Conservation (phyloP, 257 asterid species). For the Solanum chaucha region DNA sequence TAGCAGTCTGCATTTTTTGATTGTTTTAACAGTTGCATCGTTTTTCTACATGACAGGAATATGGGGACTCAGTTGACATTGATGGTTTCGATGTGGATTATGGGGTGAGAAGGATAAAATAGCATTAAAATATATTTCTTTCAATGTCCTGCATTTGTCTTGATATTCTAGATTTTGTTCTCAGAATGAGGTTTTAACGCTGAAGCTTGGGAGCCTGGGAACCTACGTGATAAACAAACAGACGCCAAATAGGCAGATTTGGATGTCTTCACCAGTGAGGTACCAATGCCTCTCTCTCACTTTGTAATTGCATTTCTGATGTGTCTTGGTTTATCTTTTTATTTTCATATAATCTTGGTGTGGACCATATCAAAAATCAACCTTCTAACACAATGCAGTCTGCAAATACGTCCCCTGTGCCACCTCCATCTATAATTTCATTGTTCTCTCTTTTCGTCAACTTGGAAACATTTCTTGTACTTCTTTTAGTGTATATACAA, state of each 20-base stretch:
- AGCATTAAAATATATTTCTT: neutral
- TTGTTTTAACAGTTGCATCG: neutral
- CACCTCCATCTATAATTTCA: neutral
- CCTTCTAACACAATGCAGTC: neutral
- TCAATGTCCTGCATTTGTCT: neutral
- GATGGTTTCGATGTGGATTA: constrained; percentile 80
- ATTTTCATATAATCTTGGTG: neutral
- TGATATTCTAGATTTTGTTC: constrained; percentile 4
- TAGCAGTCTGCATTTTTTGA: neutral
- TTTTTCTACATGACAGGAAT: constrained; percentile 38
- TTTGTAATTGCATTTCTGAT: neutral
- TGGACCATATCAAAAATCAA: neutral
- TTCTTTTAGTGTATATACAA: neutral
- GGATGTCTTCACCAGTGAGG: constrained; percentile 99
- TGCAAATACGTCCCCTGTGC: neutral
- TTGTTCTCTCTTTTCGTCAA: neutral
- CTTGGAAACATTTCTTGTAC: neutral
- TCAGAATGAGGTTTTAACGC: constrained; percentile 84
- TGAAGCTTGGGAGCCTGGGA: constrained; percentile 82
- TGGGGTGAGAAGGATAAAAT: constrained; percentile 49
- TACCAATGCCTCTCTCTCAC: constrained; percentile 5
- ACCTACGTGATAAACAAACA: constrained; percentile 95
- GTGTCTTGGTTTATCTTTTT: neutral
- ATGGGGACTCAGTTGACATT: constrained; percentile 72
- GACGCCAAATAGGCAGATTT: constrained; percentile 85